phyloP scores from a whole-genome alignment of 345 rosid genomes.

The Hibiscus tridactylites region DNA sequence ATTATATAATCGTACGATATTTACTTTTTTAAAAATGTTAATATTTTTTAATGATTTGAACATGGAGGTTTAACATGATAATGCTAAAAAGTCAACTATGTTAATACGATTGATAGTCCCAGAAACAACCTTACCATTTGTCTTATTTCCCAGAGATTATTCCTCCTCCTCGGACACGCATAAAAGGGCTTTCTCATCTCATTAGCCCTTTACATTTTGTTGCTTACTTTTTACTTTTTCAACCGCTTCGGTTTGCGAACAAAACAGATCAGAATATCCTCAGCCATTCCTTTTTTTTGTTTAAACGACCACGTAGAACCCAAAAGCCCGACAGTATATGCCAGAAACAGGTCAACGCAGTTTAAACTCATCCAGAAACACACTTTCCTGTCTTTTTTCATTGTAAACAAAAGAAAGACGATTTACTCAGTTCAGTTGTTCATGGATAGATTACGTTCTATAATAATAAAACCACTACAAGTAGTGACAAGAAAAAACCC shows the following conservation, averaged over 20 bases:
- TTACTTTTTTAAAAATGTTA: too few species aligned
- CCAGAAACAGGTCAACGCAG: conserved; percentile 20
- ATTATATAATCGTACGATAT: too few species aligned
- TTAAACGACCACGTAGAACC: not conserved
- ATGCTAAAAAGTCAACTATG: too few species aligned
- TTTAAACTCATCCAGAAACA: not conserved
- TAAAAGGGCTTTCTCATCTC: not conserved
- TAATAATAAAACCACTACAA: not conserved
- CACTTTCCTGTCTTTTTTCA: not conserved
- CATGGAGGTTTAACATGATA: too few species aligned
- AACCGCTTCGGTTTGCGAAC: too few species aligned
- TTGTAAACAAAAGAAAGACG: not conserved
- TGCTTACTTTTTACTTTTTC: not conserved
- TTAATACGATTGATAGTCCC: not conserved
- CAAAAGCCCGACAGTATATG: conserved; percentile 8
- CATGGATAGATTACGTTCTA: not conserved
- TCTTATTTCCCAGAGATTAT: not conserved
- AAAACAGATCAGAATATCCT: conserved; percentile 7
- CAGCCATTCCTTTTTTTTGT: conserved; percentile 10
- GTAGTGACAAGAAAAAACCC: not conserved
- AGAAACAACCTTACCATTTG: not conserved
- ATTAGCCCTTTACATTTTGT: not conserved
- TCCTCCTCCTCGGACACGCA: not conserved
- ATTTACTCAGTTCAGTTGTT: not conserved
- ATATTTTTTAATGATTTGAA: too few species aligned